Conservation (phyloP, 768 basidiomycete species). For the Trametes cubensis region DNA sequence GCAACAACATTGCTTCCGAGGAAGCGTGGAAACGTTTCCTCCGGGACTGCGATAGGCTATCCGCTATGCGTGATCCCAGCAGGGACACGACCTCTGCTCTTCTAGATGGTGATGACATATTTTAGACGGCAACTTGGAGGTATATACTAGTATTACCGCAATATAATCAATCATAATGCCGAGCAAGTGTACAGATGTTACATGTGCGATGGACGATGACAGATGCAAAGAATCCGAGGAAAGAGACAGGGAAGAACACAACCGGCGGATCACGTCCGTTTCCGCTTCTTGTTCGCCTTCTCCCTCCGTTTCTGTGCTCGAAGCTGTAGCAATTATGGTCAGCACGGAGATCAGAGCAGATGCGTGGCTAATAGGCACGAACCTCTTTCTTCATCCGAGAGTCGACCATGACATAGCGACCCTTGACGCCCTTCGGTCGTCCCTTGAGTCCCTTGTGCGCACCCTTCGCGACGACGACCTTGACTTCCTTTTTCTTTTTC, state of each 20-base stretch:
- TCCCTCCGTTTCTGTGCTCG: conserved; percentile 81
- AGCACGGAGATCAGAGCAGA: background rate
- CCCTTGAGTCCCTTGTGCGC: conserved; percentile 88
- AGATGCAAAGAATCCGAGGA: background rate
- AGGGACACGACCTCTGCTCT: background rate
- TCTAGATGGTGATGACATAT: background rate
- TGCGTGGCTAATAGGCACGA: conserved; percentile 27
- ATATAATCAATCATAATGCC: conserved; percentile 18
- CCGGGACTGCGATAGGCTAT: conserved; percentile 46
- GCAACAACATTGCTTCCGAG: conserved; percentile 41
- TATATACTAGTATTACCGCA: conserved; percentile 13
- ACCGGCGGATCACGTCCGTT: conserved; percentile 38
- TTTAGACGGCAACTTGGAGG: conserved; percentile 6
- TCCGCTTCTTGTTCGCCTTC: conserved; percentile 68
- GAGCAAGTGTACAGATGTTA: conserved; percentile 10
- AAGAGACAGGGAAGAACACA: background rate
- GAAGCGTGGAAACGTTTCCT: conserved; percentile 51
- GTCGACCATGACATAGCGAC: conserved; percentile 93
- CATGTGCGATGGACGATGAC: background rate
- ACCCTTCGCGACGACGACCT: conserved; percentile 91
- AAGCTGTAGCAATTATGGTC: conserved; percentile 47
- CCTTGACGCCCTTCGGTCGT: conserved; percentile 94
- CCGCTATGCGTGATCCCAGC: conserved; percentile 30
- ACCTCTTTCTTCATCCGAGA: conserved; percentile 93
- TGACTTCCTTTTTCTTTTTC: conserved; percentile 71